These are phyloP conservation scores for Orbilia javanica DNA, from an alignment of 2,329 filamentous ascomycete genomes.

Conservation along the genomic window DNA sequence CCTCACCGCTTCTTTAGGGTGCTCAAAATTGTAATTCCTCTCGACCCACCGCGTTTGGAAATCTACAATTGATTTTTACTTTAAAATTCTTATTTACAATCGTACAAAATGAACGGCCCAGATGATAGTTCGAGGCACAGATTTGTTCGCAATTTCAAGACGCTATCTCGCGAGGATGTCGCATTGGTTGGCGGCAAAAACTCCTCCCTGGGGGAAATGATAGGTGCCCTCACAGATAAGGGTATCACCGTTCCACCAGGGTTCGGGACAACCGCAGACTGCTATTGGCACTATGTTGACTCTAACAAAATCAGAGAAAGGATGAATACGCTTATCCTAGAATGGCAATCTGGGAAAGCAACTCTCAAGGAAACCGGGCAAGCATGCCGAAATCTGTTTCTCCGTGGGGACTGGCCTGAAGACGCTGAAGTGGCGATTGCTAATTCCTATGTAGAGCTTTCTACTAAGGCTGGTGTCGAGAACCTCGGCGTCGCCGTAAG, in stretches of 20 bases:
- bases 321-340: constrained; percentile 62
- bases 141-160: constrained; percentile 60
- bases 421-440: constrained; percentile 63
- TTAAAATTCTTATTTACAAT: not conserved
- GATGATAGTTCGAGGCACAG: not conserved
- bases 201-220: constrained; percentile 66
- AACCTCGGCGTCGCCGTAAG: constrained; percentile 65
- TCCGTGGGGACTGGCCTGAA: constrained; percentile 63
- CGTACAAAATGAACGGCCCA: not conserved
- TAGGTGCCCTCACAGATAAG: constrained; percentile 62
- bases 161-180: constrained; percentile 61
- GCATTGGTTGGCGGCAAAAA: constrained; percentile 65
- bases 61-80: no score
- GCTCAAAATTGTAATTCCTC: not conserved
- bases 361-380: constrained; percentile 63
- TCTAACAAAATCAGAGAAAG: constrained; percentile 63
- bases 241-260: constrained; percentile 64
- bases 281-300: constrained; percentile 64
- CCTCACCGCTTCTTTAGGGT: not conserved
- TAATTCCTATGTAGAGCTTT: constrained; percentile 63
- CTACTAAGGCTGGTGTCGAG: constrained; percentile 54
- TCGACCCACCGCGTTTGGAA: no score
- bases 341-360: constrained; percentile 63
- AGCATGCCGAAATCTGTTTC: constrained; percentile 63
- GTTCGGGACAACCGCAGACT: constrained; percentile 64